Evolutionary conservation across 768 basidiomycete species (phyloP), one percentile per base, ranked within the genome.

Genomic region (Cyclocybe cylindracea): DNA sequence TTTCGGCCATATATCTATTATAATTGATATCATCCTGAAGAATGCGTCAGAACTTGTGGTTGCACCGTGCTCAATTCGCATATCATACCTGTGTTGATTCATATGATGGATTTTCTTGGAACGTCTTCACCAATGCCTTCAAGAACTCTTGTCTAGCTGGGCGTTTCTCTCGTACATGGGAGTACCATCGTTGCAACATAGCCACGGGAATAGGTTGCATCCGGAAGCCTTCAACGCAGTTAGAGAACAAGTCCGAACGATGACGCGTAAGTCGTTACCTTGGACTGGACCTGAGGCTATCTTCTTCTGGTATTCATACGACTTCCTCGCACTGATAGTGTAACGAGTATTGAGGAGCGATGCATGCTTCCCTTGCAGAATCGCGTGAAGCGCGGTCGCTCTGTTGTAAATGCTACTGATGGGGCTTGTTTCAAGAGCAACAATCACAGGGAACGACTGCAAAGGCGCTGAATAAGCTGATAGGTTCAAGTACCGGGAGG

Each of bases 1-100:
- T 98, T 66, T 98, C 97, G 0, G 92, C 87, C 83, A 98, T 90
- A 71, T 94, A 99, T 48, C 94, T 86, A 4, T 80, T 80, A 64
- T 98, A 93, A 44, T 88, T 84, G 47, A 95, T 77, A 61, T 97
- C 91, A 54, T 89, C 83, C 87, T 94, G 42, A 9, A 49, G 10
- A 44, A 49, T 39, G 19, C 38, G 14, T 56, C 19, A 44, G 13
- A 34, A 33, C 33, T 8, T 33, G 31, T 2, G 31, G 19, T 14
- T 16, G 16, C 16, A 16, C 16, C 16, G 16, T 16, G 16, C 16
- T 19, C 5, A 19, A 10, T 16, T 10, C 4, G 5, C 13, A 4
- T 11, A 10, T 56, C 67, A 43, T 48, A 85, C 87, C 73, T 86
- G 86, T 0, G 83, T 72, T 9, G 84, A 79, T 53, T 78, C 70